Percentiles rank a stretch among this genome's conserved stretches.
phyloP scores from a whole-genome alignment of 306 rosid species.

The Cucurbita maxima region DNA sequence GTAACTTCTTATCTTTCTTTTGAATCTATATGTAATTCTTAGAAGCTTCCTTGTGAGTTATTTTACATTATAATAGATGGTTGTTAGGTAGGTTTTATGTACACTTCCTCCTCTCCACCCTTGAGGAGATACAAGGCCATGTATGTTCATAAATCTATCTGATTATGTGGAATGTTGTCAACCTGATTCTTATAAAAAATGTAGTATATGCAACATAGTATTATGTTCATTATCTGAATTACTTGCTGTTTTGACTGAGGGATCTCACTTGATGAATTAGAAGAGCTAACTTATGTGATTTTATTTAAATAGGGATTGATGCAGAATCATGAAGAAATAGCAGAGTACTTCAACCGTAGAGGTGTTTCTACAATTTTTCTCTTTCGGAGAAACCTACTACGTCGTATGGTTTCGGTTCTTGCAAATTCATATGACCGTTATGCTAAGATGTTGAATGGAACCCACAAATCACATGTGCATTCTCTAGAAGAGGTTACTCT shows the following conservation, averaged over 20 bases:
- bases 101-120: not conserved
- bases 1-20: not conserved
- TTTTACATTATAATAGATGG: not conserved
- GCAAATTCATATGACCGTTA: constrained; percentile 86
- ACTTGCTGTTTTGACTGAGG: not conserved
- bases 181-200: not conserved
- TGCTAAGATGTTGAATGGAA: constrained; percentile 87
- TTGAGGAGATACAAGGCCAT: not conserved
- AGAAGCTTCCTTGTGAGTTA: not conserved
- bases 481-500: constrained; percentile 58
- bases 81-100: not conserved
- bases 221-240: not conserved
- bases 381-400: constrained; percentile 62
- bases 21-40: not conserved
- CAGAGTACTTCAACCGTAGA: constrained; percentile 58
- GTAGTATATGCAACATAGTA: not conserved
- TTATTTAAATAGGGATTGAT: constrained; percentile 54
- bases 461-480: constrained; percentile 92
- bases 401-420: constrained; percentile 64
- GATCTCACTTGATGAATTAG: not conserved
- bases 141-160: not conserved
- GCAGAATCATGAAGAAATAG: constrained; percentile 65
- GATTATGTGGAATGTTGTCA: not conserved
- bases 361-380: constrained; percentile 72
- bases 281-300: constrained; percentile 10